Conservation (phyloP, 2,329 filamentous ascomycete species). For the Fusarium sp. region DNA sequence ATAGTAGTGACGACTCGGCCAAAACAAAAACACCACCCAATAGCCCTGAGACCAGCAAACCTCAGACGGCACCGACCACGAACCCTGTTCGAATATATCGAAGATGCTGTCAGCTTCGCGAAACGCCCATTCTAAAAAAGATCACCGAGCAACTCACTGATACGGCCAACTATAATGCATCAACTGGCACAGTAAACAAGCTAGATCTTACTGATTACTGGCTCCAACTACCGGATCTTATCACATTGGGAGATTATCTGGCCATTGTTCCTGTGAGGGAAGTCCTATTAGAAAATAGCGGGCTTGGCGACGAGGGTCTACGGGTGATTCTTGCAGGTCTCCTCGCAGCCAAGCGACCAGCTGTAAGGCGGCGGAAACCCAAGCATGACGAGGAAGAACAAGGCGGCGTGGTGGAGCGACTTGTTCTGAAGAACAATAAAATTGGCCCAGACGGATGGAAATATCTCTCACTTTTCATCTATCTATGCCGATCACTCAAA, state of each 20-base stretch:
- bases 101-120: slow-evolving; percentile 91
- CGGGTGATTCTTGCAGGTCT: slow-evolving; percentile 88
- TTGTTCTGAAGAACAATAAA: slow-evolving; percentile 93
- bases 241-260: slow-evolving; percentile 92
- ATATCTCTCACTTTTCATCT: slow-evolving; percentile 88
- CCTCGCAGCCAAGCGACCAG: slow-evolving; percentile 79
- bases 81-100: slow-evolving; percentile 94
- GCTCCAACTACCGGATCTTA: slow-evolving; percentile 83
- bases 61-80: slow-evolving; percentile 74
- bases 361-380: slow-evolving; percentile 65
- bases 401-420: slow-evolving; percentile 83
- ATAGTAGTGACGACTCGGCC: slow-evolving; percentile 72
- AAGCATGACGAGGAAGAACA: slow-evolving; percentile 59
- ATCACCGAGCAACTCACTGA: slow-evolving; percentile 89
- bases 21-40: slow-evolving; percentile 32
- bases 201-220: slow-evolving; percentile 88
- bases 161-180: slow-evolving; percentile 72
- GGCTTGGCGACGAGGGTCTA: slow-evolving; percentile 86
- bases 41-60: slow-evolving; percentile 42
- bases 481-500: slow-evolving; percentile 89
- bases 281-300: slow-evolving; percentile 86
- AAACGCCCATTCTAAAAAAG: slow-evolving; percentile 91
- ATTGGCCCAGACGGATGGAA: slow-evolving; percentile 91
- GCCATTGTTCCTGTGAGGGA: slow-evolving; percentile 93
- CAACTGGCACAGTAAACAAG: slow-evolving; percentile 82